phyloP scores from a whole-genome alignment of 768 basidiomycete genomes.

The Tephrocybe sp. region DNA sequence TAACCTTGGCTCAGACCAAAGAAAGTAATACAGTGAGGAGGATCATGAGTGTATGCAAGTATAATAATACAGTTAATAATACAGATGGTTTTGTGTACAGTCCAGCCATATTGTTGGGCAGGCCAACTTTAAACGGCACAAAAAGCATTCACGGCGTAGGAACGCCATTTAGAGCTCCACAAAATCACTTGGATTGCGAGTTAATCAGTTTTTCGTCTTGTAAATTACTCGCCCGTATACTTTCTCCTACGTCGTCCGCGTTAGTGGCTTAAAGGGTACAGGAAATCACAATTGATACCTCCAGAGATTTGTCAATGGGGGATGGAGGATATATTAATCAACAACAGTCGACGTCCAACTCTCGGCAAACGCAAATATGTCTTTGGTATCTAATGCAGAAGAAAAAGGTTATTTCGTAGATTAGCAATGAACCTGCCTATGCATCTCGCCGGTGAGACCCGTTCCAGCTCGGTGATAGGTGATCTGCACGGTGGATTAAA shows the following conservation, averaged over 20 bases:
- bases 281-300: slow-evolving; percentile 24
- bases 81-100: too few relatives aligned
- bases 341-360: slow-evolving; percentile 16
- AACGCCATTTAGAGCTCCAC: too few relatives aligned
- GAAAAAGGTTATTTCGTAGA: slow-evolving; percentile 32
- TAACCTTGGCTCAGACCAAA: too few relatives aligned
- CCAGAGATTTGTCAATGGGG: slow-evolving; percentile 6
- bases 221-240: neutral
- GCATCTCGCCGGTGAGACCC: slow-evolving; percentile 21
- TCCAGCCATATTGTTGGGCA: too few relatives aligned
- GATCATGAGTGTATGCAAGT: too few relatives aligned
- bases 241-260: slow-evolving; percentile 14
- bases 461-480: slow-evolving; percentile 15
- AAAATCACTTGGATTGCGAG: neutral
- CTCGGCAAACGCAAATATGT: slow-evolving; percentile 25
- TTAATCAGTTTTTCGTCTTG: neutral
- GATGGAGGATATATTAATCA: slow-evolving; percentile 8
- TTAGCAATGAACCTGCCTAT: slow-evolving; percentile 41
- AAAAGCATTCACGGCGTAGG: too few relatives aligned
- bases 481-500: slow-evolving; percentile 30
- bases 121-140: too few relatives aligned
- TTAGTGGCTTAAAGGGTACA: slow-evolving; percentile 12
- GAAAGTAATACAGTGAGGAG: too few relatives aligned
- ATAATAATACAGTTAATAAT: too few relatives aligned
- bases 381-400: slow-evolving; percentile 35